Base-by-base conservation (phyloP, 2,329 filamentous ascomycete genomes). In the Juglanconis oblonga region DNA sequence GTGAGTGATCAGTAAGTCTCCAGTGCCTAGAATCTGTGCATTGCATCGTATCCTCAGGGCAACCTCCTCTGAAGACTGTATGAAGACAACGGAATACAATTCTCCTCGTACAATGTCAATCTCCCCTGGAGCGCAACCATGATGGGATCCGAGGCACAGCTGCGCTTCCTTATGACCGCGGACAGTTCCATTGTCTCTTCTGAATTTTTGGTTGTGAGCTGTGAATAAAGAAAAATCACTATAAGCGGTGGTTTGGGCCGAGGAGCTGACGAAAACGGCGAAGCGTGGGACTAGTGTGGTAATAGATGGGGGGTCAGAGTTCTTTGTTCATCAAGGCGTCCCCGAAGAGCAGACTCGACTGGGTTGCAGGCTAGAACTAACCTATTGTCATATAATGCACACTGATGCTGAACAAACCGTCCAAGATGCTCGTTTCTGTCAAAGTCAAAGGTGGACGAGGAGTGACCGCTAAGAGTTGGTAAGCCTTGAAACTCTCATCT, bases 241-340 rank as follows among this genome's bases (percentile, higher is more conserved):
- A 57, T n/a, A 49, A 45, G 35, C 33, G 52, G 11, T 38, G 42
- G 11, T 8, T n/a, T 42, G 5, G 5, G 13, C 35, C 13, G 11
- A 47, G 7, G 3, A 13, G 24, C 32, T 14, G 57, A 62, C 50
- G 60, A 33, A 62, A 62, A 50, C 44, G 57, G 60, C 57, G 57
- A 56, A 32, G 45, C 36, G 36, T 40, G 44, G 4, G 32, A 38
- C 4, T 38, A 33, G 44, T 31, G 42, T 52, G 8, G 29, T 48
- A 29, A 48, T 57, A 52, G 48, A 14, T 33, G 36, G 31, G 36
- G 7, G 7, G 14, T 58, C 35, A n/a, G 17, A 11, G 42, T 40
- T 60, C 58, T 62, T 58, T 62, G 60, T 59, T 45, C 29, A 48
- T 29, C 45, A 48, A 29, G 32, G n/a, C 24, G 13, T 42, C 32